phyloP scores from a whole-genome alignment of 345 rosid species.

The Melaleuca alternifolia region DNA sequence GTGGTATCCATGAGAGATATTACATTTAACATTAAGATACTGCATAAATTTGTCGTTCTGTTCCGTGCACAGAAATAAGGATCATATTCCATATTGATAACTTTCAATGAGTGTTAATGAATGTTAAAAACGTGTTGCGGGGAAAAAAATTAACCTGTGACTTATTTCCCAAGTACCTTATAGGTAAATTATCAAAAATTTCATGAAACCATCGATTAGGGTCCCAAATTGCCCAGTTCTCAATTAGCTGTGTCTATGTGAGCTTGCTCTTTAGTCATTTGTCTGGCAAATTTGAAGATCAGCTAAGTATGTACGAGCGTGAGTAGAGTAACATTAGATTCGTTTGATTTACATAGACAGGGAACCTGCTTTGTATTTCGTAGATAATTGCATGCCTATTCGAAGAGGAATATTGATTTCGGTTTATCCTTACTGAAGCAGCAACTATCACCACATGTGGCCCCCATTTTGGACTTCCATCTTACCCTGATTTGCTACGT shows the following conservation, averaged over 20 bases:
- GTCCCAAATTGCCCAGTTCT: constrained; percentile 57
- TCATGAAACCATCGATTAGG: background rate
- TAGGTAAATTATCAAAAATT: background rate
- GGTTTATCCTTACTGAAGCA: background rate
- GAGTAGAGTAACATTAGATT: background rate
- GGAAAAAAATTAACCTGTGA: background rate
- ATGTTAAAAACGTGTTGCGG: background rate
- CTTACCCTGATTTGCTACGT: background rate
- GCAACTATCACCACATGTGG: background rate
- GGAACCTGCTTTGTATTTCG: background rate
- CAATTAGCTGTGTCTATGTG: background rate
- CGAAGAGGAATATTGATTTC: background rate
- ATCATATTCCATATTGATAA: background rate
- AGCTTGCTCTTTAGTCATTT: background rate
- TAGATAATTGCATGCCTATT: background rate
- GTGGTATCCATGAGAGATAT: background rate
- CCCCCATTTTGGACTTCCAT: background rate
- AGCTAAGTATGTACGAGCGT: background rate
- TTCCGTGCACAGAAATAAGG: background rate
- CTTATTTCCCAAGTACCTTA: background rate
- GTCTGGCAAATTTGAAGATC: background rate
- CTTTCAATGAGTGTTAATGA: background rate
- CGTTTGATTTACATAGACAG: background rate
- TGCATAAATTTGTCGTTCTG: background rate
- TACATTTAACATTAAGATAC: background rate